These are phyloP conservation scores for Blastocladiella britannica DNA, from an alignment of 192 early-diverging fungal species.

Conservation along the genomic window DNA sequence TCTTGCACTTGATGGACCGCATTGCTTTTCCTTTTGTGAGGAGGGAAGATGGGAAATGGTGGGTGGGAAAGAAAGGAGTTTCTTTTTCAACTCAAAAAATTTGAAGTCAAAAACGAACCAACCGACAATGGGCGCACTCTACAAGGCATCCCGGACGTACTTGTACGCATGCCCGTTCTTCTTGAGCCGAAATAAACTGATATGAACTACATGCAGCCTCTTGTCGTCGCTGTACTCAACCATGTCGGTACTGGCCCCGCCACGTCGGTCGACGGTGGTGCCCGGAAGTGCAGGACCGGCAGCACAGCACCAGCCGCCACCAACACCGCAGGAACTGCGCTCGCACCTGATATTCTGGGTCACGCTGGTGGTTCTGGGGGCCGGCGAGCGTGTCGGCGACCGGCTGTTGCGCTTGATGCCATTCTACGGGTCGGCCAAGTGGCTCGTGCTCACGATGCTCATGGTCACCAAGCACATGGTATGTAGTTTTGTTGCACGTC, in stretches of 20 bases:
- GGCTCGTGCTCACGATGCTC: background rate
- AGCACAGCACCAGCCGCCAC: too few species aligned
- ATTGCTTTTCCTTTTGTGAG: too few species aligned
- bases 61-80: too few species aligned
- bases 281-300: background rate
- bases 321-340: background rate
- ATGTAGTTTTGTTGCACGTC: too few species aligned
- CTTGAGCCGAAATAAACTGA: background rate
- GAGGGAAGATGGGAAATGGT: too few species aligned
- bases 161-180: background rate
- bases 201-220: background rate
- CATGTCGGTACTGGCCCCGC: background rate
- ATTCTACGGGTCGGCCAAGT: background rate
- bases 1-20: too few species aligned
- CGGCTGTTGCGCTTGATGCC: background rate
- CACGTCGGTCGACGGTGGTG: background rate
- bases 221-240: background rate
- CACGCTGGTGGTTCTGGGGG: background rate
- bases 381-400: background rate
- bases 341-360: background rate
- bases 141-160: background rate
- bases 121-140: background rate
- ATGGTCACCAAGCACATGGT: background rate
- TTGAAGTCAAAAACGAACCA: too few species aligned
- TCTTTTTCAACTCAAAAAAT: too few species aligned